Evolutionary conservation across 495 filamentous ascomycete species (phyloP).

Genomic region (Podospora pseudocomata): DNA sequence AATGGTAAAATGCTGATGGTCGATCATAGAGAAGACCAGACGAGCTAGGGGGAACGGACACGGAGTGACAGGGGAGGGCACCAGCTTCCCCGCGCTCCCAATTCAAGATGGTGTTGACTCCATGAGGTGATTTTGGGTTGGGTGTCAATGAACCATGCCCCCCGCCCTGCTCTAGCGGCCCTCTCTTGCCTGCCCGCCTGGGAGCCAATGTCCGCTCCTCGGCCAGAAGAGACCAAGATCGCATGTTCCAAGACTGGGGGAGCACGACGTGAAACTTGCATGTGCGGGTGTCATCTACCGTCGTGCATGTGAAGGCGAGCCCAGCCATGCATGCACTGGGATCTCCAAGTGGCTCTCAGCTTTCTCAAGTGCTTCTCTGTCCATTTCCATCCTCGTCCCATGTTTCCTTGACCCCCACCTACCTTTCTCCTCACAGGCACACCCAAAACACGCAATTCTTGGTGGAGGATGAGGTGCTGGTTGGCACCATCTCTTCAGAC

Average conservation of each 20-base stretch:
- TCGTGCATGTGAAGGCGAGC: constrained; percentile 6
- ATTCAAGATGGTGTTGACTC: background rate
- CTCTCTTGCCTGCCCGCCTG: background rate
- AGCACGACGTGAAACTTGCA: background rate
- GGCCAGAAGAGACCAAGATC: constrained; percentile 5
- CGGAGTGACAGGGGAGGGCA: background rate
- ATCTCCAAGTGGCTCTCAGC: background rate
- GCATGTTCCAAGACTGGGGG: constrained; percentile 4
- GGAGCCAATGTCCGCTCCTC: background rate
- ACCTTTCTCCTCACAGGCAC: background rate
- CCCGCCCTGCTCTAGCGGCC: background rate
- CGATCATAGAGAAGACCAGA: background rate
- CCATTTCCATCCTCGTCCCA: background rate
- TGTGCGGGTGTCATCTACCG: background rate
- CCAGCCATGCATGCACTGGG: background rate
- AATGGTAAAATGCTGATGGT: constrained; percentile 1
- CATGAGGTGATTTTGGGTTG: constrained; percentile 15
- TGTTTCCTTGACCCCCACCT: background rate
- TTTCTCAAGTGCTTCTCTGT: too few relatives aligned
- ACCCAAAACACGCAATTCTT: background rate
- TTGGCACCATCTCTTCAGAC: background rate
- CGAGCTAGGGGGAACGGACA: background rate
- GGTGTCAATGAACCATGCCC: constrained; percentile 7
- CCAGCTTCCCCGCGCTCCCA: background rate
- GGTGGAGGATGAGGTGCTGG: background rate